Evolutionary conservation across 306 rosid species (phyloP), one percentile per base, ranked within the genome.

Genomic region (Citrullus mucosospermus): DNA sequence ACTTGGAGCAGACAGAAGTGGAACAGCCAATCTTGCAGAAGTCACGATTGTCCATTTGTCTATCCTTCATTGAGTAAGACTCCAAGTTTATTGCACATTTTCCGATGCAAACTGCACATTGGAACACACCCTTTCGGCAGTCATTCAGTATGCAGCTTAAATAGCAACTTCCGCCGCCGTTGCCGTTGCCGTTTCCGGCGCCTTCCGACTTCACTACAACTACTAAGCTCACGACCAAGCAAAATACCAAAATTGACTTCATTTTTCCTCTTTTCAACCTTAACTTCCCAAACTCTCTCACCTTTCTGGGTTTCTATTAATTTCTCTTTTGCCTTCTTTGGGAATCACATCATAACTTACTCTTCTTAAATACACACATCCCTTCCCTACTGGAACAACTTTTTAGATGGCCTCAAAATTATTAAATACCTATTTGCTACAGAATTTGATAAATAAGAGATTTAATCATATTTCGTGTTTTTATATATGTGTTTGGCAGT

Each of bases 1-100:
- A 4, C 55, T 50, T 50, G 11, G 55, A 32, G 66, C 90, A 87
- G 16, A 25, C 36, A 59, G 65, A 22, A 59, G 65, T 59, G 36
- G 65, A 22, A 59, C 65, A 59, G 36, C 65, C 65, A 25, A 59
- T 32, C 0, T 59, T 59, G 12, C 65, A 59, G 16, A 59, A 59
- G 65, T 59, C 28, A 59, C 3, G 65, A 59, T 59, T 59, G 6
- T 9, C 7, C 65, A 59, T 59, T 8, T 8, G 25, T 0, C 2
- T 55, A 4, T 2, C 2, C 11, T 8, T 2, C 25, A 7, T 20
- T 4, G 65, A 20, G n/a, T 8, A 43, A 1, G 59, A 55, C 25
- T 55, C 25, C 4, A 5, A 1, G 1, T 0, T n/a, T 18, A 55
- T 18, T n/a, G 8, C 6, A n/a, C 60, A 55, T 18, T 18, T 17